A percentile compares a stretch with the other conserved stretches of the same genome.
Conservation (phyloP, 73 alveolate species). For the Tetrahymena borealis region DNA sequence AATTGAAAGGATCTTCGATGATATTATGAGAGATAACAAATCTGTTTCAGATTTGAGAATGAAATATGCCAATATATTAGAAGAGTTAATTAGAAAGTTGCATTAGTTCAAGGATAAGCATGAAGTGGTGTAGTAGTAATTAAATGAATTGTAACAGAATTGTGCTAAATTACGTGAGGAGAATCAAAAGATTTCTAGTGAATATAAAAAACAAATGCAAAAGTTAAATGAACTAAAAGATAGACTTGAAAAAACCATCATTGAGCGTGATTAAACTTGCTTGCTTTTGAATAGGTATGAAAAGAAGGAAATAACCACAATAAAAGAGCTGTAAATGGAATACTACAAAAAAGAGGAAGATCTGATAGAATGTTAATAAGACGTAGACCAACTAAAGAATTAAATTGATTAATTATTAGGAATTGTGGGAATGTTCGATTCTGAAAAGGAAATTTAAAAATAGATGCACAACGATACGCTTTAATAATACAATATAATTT, state of each 20-base stretch:
- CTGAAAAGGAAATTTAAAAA: neutral
- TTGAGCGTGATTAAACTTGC: neutral
- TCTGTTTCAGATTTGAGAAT: neutral
- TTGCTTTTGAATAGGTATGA: neutral
- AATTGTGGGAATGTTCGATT: neutral
- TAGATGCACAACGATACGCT: neutral
- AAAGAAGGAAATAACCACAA: neutral
- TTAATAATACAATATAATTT: neutral
- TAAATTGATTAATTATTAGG: neutral
- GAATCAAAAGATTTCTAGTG: neutral
- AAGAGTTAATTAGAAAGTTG: neutral
- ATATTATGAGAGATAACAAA: neutral
- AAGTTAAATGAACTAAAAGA: neutral
- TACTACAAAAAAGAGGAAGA: neutral
- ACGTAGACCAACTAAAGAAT: neutral
- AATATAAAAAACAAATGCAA: neutral
- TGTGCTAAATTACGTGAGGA: neutral
- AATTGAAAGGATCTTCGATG: neutral
- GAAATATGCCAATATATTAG: neutral
- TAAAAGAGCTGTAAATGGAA: neutral
- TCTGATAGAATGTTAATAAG: neutral
- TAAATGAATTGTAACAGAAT: neutral
- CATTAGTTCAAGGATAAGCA: neutral
- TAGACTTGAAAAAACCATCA: neutral
- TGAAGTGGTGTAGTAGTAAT: neutral